A percentile compares a stretch with the other conserved stretches of the same genome.
Conservation (phyloP, 306 rosid species). For the Ziziphus jujuba region DNA sequence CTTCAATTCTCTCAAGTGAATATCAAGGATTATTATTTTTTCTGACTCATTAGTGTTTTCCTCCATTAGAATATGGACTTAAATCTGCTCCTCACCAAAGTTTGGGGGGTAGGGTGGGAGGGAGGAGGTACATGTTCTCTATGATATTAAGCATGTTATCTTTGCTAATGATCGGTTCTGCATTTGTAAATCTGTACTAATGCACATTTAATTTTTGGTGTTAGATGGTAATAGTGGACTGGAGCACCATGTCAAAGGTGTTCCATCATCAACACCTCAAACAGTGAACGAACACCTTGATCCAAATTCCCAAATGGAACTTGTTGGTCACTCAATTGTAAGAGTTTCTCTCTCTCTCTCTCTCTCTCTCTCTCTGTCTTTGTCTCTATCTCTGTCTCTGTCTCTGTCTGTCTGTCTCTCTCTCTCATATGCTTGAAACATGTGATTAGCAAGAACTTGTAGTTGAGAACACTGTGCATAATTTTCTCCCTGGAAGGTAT, state of each 20-base stretch:
- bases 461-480: conserved; percentile 2
- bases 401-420: not conserved
- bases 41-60: not conserved
- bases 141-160: conserved; percentile 3
- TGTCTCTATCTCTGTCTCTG: conserved; percentile 18
- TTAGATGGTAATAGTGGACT: conserved; percentile 44
- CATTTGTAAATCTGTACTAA: not conserved
- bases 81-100: conserved; percentile 5
- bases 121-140: conserved; percentile 11
- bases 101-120: not conserved
- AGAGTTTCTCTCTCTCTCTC: conserved; percentile 23
- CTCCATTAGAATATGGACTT: conserved; percentile 4
- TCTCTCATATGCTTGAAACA: not conserved
- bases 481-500: not conserved
- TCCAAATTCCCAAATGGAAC: conserved; percentile 57
- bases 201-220: conserved; percentile 5
- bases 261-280: conserved; percentile 35
- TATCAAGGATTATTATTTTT: not conserved
- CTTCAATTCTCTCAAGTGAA: not conserved
- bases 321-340: conserved; percentile 73
- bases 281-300: conserved; percentile 47
- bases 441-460: not conserved
- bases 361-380: conserved; percentile 20
- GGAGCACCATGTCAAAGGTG: conserved; percentile 38
- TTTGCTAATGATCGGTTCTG: not conserved